Conservation (phyloP, 1,284 basidiomycete genomes). For the Ustilago nuda region DNA sequence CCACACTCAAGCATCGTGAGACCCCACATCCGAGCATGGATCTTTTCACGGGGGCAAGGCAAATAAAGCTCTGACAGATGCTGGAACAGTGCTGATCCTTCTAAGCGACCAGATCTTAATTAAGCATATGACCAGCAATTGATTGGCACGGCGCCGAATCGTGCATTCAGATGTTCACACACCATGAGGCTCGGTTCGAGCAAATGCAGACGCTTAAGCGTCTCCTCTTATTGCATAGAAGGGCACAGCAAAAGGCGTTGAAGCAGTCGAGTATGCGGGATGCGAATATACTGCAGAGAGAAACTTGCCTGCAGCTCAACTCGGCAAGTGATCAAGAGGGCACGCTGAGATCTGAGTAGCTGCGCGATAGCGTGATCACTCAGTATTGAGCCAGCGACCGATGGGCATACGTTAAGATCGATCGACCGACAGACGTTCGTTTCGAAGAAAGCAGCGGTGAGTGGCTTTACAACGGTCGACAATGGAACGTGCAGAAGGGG, state of each 20-base stretch:
- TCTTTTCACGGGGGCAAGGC: background rate
- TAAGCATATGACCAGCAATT: background rate
- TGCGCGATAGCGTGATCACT: background rate
- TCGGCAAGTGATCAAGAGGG: background rate
- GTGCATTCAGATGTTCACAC: slow-evolving; percentile 7
- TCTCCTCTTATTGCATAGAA: background rate
- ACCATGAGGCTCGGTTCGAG: slow-evolving; percentile 8
- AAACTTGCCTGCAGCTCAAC: background rate
- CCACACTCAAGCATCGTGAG: background rate
- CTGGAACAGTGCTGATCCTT: background rate
- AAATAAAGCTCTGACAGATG: background rate
- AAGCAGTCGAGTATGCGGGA: background rate
- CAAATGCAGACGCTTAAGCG: background rate
- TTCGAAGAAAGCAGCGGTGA: background rate
- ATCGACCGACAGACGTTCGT: background rate
- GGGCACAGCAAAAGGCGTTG: background rate
- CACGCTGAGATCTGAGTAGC: background rate
- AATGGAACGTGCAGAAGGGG: background rate
- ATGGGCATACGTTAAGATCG: background rate
- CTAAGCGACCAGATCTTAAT: background rate
- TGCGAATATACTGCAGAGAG: background rate
- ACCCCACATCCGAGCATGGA: background rate
- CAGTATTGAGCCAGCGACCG: background rate
- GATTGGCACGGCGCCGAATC: background rate
- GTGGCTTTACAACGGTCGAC: background rate